Percentiles rank a stretch among this genome's conserved stretches.
phyloP scores from a whole-genome alignment of 805 yeast species.

The Zygosaccharomyces gambellarensis region DNA sequence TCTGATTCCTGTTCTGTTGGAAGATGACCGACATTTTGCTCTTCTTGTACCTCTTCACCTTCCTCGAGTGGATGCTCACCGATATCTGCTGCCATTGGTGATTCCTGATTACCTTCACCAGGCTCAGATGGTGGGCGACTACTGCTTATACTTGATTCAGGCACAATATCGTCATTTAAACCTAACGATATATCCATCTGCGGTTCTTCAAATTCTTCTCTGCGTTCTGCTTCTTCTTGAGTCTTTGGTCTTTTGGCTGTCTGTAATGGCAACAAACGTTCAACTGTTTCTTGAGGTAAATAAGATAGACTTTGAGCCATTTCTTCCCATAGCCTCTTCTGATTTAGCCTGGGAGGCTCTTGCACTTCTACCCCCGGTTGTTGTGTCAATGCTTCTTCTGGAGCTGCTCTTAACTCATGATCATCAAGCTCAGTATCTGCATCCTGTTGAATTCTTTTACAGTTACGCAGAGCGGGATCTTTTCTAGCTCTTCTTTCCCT shows the following conservation, averaged over 20 bases:
- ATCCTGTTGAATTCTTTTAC: conserved; percentile 17
- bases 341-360: conserved; percentile 2
- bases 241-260: conserved; percentile 21
- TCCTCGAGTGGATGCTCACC: conserved; percentile 10
- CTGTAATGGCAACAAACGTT: conserved; percentile 17
- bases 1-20: conserved; percentile 10
- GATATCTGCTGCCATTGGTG: conserved; percentile 16
- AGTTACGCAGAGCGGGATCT: conserved; percentile 15
- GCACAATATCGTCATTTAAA: conserved; percentile 17
- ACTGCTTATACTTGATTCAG: conserved; percentile 2
- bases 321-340: conserved; percentile 25
- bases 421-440: conserved; percentile 21
- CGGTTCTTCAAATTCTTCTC: conserved; percentile 14
- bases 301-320: conserved; percentile 16
- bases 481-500: conserved; percentile 4
- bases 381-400: background rate
- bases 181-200: conserved; percentile 26
- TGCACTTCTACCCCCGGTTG: background rate
- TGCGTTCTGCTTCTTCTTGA: conserved; percentile 2
- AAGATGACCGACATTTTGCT: conserved; percentile 3
- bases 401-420: conserved; percentile 11
- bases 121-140: conserved; percentile 7
- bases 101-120: conserved; percentile 15
- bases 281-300: conserved; percentile 18
- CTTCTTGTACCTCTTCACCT: background rate